phyloP scores from a whole-genome alignment of 2,329 filamentous ascomycete species.

The Aspergillus intermedius region DNA sequence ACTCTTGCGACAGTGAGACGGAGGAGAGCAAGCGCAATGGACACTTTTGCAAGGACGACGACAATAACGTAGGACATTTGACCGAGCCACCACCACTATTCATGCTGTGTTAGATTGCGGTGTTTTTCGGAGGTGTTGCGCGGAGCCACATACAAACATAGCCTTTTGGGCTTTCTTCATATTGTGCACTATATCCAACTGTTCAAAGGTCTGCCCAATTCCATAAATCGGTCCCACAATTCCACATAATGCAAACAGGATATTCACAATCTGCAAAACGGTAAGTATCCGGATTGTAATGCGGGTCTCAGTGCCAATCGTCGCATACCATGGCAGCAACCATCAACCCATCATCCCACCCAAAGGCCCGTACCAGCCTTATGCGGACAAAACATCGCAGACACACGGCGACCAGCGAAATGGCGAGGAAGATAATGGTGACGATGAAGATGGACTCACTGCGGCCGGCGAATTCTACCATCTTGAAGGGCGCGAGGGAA shows the following conservation, averaged over 20 bases:
- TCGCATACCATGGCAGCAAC: conserved; percentile 29
- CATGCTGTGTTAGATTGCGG: neutral
- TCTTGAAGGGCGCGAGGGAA: conserved; percentile 11
- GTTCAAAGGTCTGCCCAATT: conserved; percentile 19
- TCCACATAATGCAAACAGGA: conserved; percentile 31
- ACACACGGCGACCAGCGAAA: conserved; percentile 28
- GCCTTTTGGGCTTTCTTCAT: conserved; percentile 21
- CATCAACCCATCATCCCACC: conserved; percentile 34
- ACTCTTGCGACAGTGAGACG: conserved; percentile 42
- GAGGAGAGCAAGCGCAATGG: conserved; percentile 50
- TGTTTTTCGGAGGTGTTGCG: neutral
- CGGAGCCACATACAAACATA: conserved; percentile 24
- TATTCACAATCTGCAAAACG: conserved; percentile 20
- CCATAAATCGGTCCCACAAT: conserved; percentile 29
- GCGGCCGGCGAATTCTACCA: conserved; percentile 26
- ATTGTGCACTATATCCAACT: conserved; percentile 7
- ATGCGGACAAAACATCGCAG: conserved; percentile 33
- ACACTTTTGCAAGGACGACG: conserved; percentile 45
- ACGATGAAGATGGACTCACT: conserved; percentile 28
- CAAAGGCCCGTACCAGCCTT: conserved; percentile 29
- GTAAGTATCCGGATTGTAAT: neutral
- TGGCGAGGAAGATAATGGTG: conserved; percentile 24
- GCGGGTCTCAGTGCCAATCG: neutral
- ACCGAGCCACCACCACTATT: conserved; percentile 49
- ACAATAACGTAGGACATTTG: conserved; percentile 49